phyloP scores from a whole-genome alignment of 306 rosid genomes.

The Acmispon strigosus region DNA sequence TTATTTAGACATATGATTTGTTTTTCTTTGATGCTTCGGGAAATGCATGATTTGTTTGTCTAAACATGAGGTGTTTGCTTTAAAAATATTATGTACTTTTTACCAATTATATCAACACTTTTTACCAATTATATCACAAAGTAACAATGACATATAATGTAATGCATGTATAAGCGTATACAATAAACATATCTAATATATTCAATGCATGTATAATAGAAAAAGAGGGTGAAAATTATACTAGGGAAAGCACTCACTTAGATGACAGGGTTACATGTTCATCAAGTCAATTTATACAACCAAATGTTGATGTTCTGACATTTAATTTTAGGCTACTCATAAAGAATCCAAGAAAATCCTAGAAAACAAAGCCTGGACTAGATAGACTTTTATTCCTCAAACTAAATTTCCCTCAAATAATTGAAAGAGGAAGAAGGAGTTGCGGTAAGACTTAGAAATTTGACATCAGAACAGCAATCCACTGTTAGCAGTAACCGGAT shows the following conservation, averaged over 20 bases:
- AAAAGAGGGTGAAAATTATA: background rate
- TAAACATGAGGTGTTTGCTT: too few relatives aligned
- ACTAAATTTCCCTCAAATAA: constrained; percentile 7
- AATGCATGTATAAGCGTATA: too few relatives aligned
- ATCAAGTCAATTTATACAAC: constrained; percentile 12
- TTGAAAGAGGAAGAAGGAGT: background rate
- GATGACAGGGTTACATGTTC: constrained; percentile 22
- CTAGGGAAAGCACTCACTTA: background rate
- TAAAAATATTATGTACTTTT: too few relatives aligned
- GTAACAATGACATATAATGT: too few relatives aligned
- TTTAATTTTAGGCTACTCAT: constrained; percentile 8
- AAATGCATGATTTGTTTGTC: too few relatives aligned
- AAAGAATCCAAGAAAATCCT: constrained; percentile 17
- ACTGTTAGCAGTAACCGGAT: background rate
- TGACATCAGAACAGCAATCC: constrained; percentile 12
- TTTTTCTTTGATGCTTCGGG: too few relatives aligned
- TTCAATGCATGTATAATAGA: too few relatives aligned
- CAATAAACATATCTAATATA: too few relatives aligned
- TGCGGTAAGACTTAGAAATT: background rate
- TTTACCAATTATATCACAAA: too few relatives aligned
- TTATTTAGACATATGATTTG: too few relatives aligned
- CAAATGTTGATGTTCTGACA: background rate
- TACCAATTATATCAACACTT: too few relatives aligned
- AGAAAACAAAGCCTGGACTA: background rate
- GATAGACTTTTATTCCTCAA: constrained; percentile 19